These are phyloP conservation scores for Ceratocystis ficicola DNA, from an alignment of 2,329 filamentous ascomycete species.

Conservation along the genomic window DNA sequence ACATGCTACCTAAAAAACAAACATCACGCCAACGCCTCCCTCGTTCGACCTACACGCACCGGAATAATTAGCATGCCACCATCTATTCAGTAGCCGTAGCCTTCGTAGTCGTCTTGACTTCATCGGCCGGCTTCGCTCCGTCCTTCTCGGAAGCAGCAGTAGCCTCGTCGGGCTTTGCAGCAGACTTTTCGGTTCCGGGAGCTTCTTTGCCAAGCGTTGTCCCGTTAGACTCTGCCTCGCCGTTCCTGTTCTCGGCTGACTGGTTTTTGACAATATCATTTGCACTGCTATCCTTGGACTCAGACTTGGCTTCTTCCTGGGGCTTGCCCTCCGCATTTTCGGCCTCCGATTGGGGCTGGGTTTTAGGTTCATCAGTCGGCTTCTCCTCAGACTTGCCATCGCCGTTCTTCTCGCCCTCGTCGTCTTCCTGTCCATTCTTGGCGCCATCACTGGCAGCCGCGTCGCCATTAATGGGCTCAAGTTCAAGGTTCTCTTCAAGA, in stretches of 20 bases:
- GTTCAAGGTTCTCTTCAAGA: constrained; percentile 21
- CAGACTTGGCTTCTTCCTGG: background rate
- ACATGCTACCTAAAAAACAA: background rate
- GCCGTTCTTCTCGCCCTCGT: constrained; percentile 5
- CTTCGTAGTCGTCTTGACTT: constrained; percentile 6
- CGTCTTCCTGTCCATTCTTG: constrained; percentile 22
- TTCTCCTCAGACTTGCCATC: constrained; percentile 17
- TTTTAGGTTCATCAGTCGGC: constrained; percentile 6
- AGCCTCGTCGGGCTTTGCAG: background rate
- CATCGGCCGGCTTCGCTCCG: background rate
- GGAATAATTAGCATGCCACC: background rate
- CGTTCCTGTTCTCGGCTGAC: background rate
- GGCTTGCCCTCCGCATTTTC: background rate
- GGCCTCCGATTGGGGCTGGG: constrained; percentile 17
- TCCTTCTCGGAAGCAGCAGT: background rate
- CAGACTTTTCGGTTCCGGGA: constrained; percentile 18
- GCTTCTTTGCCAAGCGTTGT: background rate
- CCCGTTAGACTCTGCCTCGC: background rate
- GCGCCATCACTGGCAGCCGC: background rate
- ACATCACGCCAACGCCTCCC: background rate
- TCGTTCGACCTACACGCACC: background rate
- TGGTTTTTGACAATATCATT: background rate
- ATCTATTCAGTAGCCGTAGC: background rate
- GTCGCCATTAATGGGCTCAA: background rate
- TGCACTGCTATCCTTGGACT: background rate